phyloP scores from a whole-genome alignment of 2,329 filamentous ascomycete species.

The Cladosporium sp. region DNA sequence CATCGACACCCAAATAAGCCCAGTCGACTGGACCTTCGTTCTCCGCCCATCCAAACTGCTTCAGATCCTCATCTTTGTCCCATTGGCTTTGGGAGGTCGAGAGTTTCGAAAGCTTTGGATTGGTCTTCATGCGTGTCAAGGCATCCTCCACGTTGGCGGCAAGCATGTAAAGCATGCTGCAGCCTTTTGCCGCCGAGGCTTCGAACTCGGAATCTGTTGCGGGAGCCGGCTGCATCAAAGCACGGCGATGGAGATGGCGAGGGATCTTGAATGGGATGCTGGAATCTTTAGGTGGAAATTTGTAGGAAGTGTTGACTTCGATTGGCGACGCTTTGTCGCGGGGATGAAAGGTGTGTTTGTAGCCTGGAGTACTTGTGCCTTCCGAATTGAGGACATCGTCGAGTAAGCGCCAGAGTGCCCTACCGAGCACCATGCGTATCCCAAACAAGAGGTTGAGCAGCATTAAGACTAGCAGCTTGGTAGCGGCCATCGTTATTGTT shows the following conservation, averaged over 20 bases:
- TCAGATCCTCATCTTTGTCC: slow-evolving; percentile 2
- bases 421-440: no score
- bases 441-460: no score
- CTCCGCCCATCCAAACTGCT: slow-evolving; percentile 1
- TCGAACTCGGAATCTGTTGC: background rate
- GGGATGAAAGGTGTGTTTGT: no score
- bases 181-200: background rate
- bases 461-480: no score
- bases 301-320: no score
- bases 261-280: background rate
- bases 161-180: slow-evolving; percentile 11
- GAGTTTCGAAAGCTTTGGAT: background rate
- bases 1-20: slow-evolving; percentile 5
- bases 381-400: no score
- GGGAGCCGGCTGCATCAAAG: background rate
- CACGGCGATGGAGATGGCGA: background rate
- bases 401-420: no score
- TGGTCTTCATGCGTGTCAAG: slow-evolving; percentile 6
- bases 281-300: no score
- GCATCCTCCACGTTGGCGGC: slow-evolving; percentile 4
- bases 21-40: background rate
- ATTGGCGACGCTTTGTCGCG: no score
- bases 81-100: slow-evolving; percentile 4
- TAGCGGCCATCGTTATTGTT: no score
- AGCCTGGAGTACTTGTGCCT: no score